Base-by-base conservation (phyloP, 2,329 filamentous ascomycete genomes). In the Alternaria infectoria region DNA sequence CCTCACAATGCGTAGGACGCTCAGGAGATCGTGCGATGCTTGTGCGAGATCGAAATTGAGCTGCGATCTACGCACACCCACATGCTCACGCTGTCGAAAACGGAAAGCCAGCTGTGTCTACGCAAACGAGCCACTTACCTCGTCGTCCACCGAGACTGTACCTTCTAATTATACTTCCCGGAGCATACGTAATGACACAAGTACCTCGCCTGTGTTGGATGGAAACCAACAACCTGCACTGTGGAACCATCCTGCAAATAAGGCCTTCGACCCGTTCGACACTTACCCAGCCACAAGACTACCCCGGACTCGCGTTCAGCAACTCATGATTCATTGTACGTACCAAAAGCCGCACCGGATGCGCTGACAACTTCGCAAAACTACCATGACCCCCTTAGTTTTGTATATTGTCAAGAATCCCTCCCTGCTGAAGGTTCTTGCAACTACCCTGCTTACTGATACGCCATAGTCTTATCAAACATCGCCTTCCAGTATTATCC, bases 401-500 rank as follows among this genome's bases (percentile, higher is more conserved):
- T 12, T 10, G 19, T 26, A 30, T 23, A 43, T 23, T 21, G 6
- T 26, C 19, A 13, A 26, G 30, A 15, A 17, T 17, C 15, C 17
- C 17, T 19, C 26, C 44, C 17, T 19, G 25, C 47, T 11, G 19
- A 28, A 13, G 12, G 15, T 46, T 32, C 7, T 45, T 30, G 3
- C 11, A 36, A 8, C 9, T 26, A 23, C 36, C 26, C 13, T 26
- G 19, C 6, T 28, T 17, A 6, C 62, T 36, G 4, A 55, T n/a
- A n/a, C 12, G 23, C 47, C 10, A 12, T 57, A 87, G 86, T 89
- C 64, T 76, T 88, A 4, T 81, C 83, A 45, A 87, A 84, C 47
- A 88, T 89, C 50, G 85, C 86, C 0, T 88, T 88, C 54, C 84
- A 88, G 65, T 88, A 88, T 68, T 88, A 88, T 67, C 87, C 86